Evolutionary conservation across 2,329 filamentous ascomycete genomes (phyloP), one percentile per base, ranked within the genome.

Genomic region (Lomentospora prolificans): DNA sequence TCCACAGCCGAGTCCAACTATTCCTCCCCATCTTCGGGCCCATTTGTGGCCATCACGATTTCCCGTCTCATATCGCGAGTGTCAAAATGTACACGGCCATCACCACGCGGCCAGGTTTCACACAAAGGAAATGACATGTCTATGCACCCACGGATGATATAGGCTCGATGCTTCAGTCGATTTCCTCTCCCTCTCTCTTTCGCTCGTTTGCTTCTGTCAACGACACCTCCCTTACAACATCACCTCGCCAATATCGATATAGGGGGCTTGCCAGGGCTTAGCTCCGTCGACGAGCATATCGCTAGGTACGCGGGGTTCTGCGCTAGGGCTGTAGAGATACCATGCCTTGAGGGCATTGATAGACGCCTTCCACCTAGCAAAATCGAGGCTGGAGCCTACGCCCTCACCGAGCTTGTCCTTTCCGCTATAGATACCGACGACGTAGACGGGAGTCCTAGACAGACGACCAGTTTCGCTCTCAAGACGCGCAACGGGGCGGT

Each of bases 391-490:
- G 51, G 86, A 75, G 24, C 88, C 94, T 19, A 85, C 79, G n/a
- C 85, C 94, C 74, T 99, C 92, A 56, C 92, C 94, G 44, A 99
- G 77, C 78, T 94, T 92, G 68, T 99, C 91, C 58, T 79, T 77
- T 53, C 92, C 94, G 62, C 88, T 95, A 75, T 87, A 99, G 59
- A 99, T 91, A 57, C 92, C 94, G 12, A 99, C 91, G 28, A 96
- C 84, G 65, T 86, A 97, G 14, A 99, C 94, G 14, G 94, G 92
- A 58, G 88, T 88, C 68, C 87, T 82, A 64, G 87, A 94, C 62
- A 80, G 70, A 57, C 94, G 84, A 67, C 94, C 94, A 3, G 94
- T 97, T 75, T 99, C 94, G 64, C 85, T 89, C 63, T 96, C 80
- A 55, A 99, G 80, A 57, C 91, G 83, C 14, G 94, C 94, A 25